Evolutionary conservation across 805 yeast genomes (phyloP), one percentile per base, ranked within the genome.

Genomic region (Candida piceae): DNA sequence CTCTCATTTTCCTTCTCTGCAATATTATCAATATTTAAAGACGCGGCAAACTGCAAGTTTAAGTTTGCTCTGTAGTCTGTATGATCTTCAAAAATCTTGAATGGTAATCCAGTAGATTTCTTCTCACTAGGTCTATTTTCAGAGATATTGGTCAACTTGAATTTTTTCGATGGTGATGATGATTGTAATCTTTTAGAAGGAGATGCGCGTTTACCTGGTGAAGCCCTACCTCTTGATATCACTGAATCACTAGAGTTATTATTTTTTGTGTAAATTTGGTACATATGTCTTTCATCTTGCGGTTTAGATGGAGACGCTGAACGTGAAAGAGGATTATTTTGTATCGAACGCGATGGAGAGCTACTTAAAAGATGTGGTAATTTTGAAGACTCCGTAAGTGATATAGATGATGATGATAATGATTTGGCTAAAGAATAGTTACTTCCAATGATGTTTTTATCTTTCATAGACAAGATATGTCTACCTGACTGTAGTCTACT

Each of bases 31-130:
- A 21, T 9, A 16, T 12, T 29, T 24, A 9, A 13, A 24, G 21
- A 12, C 7, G 16, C 17, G 7, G 19, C 17, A n/a, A 15, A 12
- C 13, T 16, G 24, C 8, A 4, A n/a, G 7, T 6, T 15, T 13
- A 18, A 15, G 8, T 12, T 20, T 4, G 29, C 36, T 31, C 49
- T 39, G 34, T 43, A 40, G 19, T 39, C 39, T 5, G 29, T 23
- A 2, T 42, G 40, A 33, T 48, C 52, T 31, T 48, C 47, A 36
- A 38, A 46, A 7, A 48, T 50, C 16, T 44, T 41, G 41, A 50
- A 48, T n/a, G 40, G 44, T 5, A 28, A 21, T 4, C 5, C n/a
- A n/a, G n/a, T n/a, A n/a, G n/a, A n/a, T n/a, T n/a, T n/a, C n/a
- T n/a, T n/a, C n/a, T n/a, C n/a, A n/a, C n/a, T n/a, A n/a, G n/a